These are phyloP conservation scores for Leccinum obscurum DNA, from an alignment of 768 basidiomycete species.

Conservation along the genomic window DNA sequence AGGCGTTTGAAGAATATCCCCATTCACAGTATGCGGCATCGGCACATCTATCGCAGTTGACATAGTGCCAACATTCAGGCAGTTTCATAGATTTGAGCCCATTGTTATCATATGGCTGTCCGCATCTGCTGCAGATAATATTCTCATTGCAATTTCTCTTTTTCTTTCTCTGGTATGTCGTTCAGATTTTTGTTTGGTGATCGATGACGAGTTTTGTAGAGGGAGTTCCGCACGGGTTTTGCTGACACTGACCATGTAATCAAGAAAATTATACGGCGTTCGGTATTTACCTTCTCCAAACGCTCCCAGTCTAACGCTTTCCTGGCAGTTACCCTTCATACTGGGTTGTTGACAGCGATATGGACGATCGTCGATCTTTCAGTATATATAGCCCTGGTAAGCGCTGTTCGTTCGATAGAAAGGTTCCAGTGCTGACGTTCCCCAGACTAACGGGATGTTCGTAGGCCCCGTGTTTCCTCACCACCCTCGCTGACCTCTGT, in stretches of 20 bases:
- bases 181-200: neutral
- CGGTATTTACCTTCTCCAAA: neutral
- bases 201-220: slow-evolving; percentile 28
- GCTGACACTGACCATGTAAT: slow-evolving; percentile 39
- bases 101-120: slow-evolving; percentile 44
- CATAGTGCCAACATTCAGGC: slow-evolving; percentile 26
- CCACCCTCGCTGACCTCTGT: neutral
- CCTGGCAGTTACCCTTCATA: slow-evolving; percentile 40
- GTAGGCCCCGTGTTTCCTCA: neutral
- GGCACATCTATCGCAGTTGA: slow-evolving; percentile 32
- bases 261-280: slow-evolving; percentile 37
- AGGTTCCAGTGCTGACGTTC: slow-evolving; percentile 2
- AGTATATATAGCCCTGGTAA: slow-evolving; percentile 26
- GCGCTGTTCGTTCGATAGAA: neutral
- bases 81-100: slow-evolving; percentile 33
- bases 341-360: slow-evolving; percentile 39
- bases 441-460: slow-evolving; percentile 25
- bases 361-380: slow-evolving; percentile 36
- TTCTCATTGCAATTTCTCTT: slow-evolving; percentile 46
- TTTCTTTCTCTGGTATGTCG: slow-evolving; percentile 43
- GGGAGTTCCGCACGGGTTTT: slow-evolving; percentile 37
- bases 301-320: neutral
- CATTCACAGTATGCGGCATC: slow-evolving; percentile 28
- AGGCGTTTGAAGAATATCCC: slow-evolving; percentile 3
- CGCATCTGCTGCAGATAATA: slow-evolving; percentile 44